Evolutionary conservation across 805 yeast species (phyloP).

Genomic region (Candida ulmi): DNA sequence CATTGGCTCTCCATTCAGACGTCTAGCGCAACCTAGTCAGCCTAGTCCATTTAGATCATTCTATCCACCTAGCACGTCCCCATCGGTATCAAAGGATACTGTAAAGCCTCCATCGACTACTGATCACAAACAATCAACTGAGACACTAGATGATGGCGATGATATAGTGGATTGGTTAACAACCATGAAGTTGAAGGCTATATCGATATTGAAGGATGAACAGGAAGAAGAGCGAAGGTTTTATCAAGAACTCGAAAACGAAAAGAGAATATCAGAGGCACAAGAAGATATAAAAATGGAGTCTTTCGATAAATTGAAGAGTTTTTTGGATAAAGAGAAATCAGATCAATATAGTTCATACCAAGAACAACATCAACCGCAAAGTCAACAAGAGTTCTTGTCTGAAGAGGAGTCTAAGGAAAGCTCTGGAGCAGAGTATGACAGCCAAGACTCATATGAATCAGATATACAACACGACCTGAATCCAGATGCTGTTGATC

Average conservation of each 20-base stretch:
- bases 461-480: no score
- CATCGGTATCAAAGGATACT: no score
- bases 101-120: no score
- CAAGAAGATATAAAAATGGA: constrained; percentile 17
- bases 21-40: constrained; percentile 10
- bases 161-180: constrained; percentile 30
- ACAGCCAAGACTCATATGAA: no score
- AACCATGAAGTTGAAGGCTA: constrained; percentile 28
- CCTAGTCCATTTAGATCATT: constrained; percentile 3
- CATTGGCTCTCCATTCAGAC: constrained; percentile 20
- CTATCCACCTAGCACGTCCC: no score
- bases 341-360: not conserved
- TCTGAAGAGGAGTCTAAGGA: no score
- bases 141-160: constrained; percentile 5
- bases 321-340: constrained; percentile 8
- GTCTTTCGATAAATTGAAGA: constrained; percentile 19
- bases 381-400: constrained; percentile 13
- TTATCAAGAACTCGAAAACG: constrained; percentile 29
- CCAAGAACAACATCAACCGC: not conserved
- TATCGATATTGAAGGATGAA: constrained; percentile 25
- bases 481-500: no score
- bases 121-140: no score
- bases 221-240: constrained; percentile 31
- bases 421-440: not conserved
- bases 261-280: constrained; percentile 19